Evolutionary conservation across 352 stramenopile species (phyloP), one percentile per base, ranked within the genome.

Genomic region (Thalassiosira hispida): DNA sequence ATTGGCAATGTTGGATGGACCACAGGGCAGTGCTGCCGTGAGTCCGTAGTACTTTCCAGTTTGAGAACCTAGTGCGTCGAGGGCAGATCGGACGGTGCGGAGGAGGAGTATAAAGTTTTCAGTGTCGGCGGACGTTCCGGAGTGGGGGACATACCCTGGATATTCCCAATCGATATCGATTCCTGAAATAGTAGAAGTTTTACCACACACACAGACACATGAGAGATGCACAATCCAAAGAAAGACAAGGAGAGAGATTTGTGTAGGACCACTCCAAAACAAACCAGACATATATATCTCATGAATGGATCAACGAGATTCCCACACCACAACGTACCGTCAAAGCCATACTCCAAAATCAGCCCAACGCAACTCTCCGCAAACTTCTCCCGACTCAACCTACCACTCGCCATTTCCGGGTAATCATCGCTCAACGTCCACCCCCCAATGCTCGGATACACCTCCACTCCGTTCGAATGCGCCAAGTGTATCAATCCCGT

Each of bases 311-410:
- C n/a, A n/a, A n/a, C n/a, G n/a, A n/a, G n/a, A n/a, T n/a, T n/a
- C n/a, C n/a, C n/a, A n/a, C 31, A 38, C 31, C 31, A 38, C 31
- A 3, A 38, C 31, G 31, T 8, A 38, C 31, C 66, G 51, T 75
- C 66, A 75, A 75, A 75, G n/a, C 25, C 38, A 67, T 75, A 75
- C 4, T 75, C 38, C 27, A 47, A 4, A 18, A 75, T 75, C 35
- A 75, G 40, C 12, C 46, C 66, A 27, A 66, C 53, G 25, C 66
- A 75, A 8, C 56, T 67, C 27, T 59, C 6, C 1, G 40, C 66
- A 67, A 75, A 75, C 2, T 49, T 56, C 20, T 59, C 29, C 51
- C 66, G 47, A 7, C 33, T 18, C 1, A 6, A 2, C 8, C 16
- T 0, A 31, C 2, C n/a, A 22, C 27, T 33, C 4, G 66, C 52